Percentiles rank a stretch among this genome's conserved stretches.
Conservation (phyloP, 2,329 filamentous ascomycete genomes). For the Penicillium oxalicum region DNA sequence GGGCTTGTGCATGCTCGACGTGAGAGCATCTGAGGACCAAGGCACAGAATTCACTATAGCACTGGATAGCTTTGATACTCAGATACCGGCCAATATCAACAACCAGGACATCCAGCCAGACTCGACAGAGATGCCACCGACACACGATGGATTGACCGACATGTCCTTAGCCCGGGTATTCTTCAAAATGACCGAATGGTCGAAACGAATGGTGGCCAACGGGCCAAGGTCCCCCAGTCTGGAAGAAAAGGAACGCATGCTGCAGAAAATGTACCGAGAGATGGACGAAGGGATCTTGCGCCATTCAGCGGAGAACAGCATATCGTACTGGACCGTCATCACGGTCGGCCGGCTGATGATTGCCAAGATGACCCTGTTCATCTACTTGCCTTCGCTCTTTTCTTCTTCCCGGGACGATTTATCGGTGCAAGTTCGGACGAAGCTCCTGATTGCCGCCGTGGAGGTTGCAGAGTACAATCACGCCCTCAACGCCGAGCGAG, state of each 20-base stretch:
- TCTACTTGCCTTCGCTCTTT: slow-evolving; percentile 50
- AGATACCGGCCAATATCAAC: slow-evolving; percentile 46
- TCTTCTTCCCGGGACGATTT: slow-evolving; percentile 26
- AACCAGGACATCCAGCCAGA: slow-evolving; percentile 45
- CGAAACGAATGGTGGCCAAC: slow-evolving; percentile 32
- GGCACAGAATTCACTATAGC: slow-evolving; percentile 57
- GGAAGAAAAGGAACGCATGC: slow-evolving; percentile 41
- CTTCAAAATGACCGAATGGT: slow-evolving; percentile 33
- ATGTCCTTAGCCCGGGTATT: slow-evolving; percentile 41
- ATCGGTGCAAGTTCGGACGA: slow-evolving; percentile 31
- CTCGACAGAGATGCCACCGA: slow-evolving; percentile 43
- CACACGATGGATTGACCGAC: slow-evolving; percentile 51
- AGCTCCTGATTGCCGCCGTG: slow-evolving; percentile 35
- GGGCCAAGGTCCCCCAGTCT: slow-evolving; percentile 25
- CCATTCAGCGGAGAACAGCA: slow-evolving; percentile 34
- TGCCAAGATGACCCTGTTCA: slow-evolving; percentile 42
- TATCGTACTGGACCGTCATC: slow-evolving; percentile 47
- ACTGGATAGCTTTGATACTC: slow-evolving; percentile 55
- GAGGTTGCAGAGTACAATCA: slow-evolving; percentile 48
- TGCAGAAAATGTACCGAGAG: slow-evolving; percentile 43
- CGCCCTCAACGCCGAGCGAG: slow-evolving; percentile 47
- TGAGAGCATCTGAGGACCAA: slow-evolving; percentile 57
- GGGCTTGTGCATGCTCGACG: slow-evolving; percentile 48
- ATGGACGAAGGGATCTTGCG: slow-evolving; percentile 43
- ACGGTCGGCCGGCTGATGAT: slow-evolving; percentile 38